These are phyloP conservation scores for Penicillium soppii DNA, from an alignment of 495 filamentous ascomycete genomes.

Conservation along the genomic window DNA sequence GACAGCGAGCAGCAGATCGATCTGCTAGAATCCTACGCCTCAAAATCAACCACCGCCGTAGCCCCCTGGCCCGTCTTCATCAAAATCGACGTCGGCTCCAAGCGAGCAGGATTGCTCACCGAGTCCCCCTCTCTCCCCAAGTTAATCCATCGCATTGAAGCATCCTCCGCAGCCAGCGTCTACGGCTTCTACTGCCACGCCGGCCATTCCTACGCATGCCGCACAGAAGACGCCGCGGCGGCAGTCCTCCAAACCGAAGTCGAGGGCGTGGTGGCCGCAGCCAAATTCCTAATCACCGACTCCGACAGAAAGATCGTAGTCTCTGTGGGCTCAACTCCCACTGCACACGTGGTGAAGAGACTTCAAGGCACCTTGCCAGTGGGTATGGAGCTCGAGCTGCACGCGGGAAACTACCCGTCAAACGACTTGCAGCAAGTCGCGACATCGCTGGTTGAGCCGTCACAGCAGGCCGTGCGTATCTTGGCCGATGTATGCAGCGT, in stretches of 20 bases:
- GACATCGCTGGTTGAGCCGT: constrained; percentile 13
- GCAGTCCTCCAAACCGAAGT: constrained; percentile 15
- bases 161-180: constrained; percentile 15
- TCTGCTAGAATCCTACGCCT: constrained; percentile 24
- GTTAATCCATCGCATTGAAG: constrained; percentile 17
- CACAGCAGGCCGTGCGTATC: constrained; percentile 23
- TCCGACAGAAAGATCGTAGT: constrained; percentile 21
- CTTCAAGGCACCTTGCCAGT: constrained; percentile 19
- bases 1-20: constrained; percentile 35
- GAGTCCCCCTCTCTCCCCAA: constrained; percentile 9
- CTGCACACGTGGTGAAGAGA: constrained; percentile 31
- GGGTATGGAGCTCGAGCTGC: constrained; percentile 29
- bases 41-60: neutral
- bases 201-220: constrained; percentile 25
- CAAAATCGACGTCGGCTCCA: constrained; percentile 29
- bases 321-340: constrained; percentile 36
- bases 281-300: constrained; percentile 7
- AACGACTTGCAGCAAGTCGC: constrained; percentile 30
- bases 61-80: constrained; percentile 29
- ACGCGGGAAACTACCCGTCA: constrained; percentile 27
- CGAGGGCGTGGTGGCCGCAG: constrained; percentile 20
- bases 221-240: constrained; percentile 12
- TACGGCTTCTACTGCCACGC: constrained; percentile 27
- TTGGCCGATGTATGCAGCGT: constrained; percentile 26
- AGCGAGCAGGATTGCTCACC: constrained; percentile 18